phyloP scores from a whole-genome alignment of 2,329 filamentous ascomycete genomes.

The Xylaria sp. region DNA sequence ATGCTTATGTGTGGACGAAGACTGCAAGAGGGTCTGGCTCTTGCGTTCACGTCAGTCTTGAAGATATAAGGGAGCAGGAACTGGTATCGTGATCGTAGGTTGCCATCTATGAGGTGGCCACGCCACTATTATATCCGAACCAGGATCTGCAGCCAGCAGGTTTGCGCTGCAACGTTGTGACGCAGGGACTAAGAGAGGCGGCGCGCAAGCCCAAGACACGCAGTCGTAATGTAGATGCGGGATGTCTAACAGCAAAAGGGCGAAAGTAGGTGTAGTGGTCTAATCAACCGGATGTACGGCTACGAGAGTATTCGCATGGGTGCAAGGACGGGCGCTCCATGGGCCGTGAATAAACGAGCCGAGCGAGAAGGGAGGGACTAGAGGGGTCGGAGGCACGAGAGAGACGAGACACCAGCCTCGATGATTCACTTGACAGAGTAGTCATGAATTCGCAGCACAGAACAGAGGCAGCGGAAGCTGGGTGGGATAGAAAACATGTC shows the following conservation, averaged over 20 bases:
- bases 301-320: constrained; percentile 16
- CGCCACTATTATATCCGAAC: constrained; percentile 29
- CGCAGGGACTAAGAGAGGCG: constrained; percentile 23
- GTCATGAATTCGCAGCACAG: constrained; percentile 29
- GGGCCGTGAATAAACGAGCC: constrained; percentile 33
- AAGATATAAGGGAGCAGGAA: background rate
- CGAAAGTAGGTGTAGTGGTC: constrained; percentile 7
- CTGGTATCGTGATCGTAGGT: constrained; percentile 7
- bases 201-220: constrained; percentile 29
- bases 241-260: constrained; percentile 4
- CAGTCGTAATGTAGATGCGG: constrained; percentile 5
- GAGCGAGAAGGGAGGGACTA: background rate
- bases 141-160: constrained; percentile 24
- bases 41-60: constrained; percentile 19
- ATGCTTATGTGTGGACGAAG: constrained; percentile 32
- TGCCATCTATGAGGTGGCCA: constrained; percentile 11
- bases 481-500: constrained; percentile 32
- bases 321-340: constrained; percentile 29
- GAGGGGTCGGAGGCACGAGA: background rate
- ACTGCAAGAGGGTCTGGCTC: constrained; percentile 20
- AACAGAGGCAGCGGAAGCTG: constrained; percentile 11
- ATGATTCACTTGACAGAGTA: constrained; percentile 31
- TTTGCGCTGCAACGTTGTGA: constrained; percentile 29
- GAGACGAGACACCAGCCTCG: constrained; percentile 21
- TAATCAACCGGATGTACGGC: constrained; percentile 28